phyloP scores from a whole-genome alignment of 805 yeast genomes.

The Spathaspora hagerdaliae region DNA sequence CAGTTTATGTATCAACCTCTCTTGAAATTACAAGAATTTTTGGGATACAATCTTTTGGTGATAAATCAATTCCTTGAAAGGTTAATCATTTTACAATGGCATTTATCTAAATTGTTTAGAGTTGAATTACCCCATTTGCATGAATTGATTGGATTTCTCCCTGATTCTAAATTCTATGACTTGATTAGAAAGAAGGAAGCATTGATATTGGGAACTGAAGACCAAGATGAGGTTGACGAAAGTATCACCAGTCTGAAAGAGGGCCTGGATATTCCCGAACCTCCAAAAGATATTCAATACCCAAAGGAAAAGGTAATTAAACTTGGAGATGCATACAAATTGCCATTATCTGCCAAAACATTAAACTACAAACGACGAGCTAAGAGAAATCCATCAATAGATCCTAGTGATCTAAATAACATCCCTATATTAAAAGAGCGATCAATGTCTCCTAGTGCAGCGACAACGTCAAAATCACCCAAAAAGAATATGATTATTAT shows the following conservation, averaged over 20 bases:
- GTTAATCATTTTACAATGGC: slow-evolving; percentile 20
- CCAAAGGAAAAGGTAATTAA: slow-evolving; percentile 24
- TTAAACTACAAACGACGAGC: slow-evolving; percentile 22
- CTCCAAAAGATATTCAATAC: slow-evolving; percentile 6
- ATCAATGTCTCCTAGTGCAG: neutral
- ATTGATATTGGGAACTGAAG: slow-evolving; percentile 19
- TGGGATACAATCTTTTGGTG: slow-evolving; percentile 24
- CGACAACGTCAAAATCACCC: neutral
- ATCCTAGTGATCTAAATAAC: slow-evolving; percentile 8
- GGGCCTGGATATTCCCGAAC: slow-evolving; percentile 5
- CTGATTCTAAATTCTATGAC: slow-evolving; percentile 20
- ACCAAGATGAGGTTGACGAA: slow-evolving; percentile 8
- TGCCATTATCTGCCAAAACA: slow-evolving; percentile 27
- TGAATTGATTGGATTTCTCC: slow-evolving; percentile 18
- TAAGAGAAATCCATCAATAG: slow-evolving; percentile 1
- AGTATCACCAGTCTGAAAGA: slow-evolving; percentile 1
- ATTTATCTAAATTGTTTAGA: slow-evolving; percentile 16
- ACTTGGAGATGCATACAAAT: slow-evolving; percentile 23
- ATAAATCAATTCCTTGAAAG: slow-evolving; percentile 26
- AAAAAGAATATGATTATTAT: slow-evolving; percentile 20
- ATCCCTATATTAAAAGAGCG: slow-evolving; percentile 5
- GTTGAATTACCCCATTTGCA: slow-evolving; percentile 21
- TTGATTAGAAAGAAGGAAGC: slow-evolving; percentile 31
- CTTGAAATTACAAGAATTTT: slow-evolving; percentile 21
- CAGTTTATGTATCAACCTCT: slow-evolving; percentile 24